Evolutionary conservation across 495 filamentous ascomycete genomes (phyloP).

Genomic region (Tuber calosporum): DNA sequence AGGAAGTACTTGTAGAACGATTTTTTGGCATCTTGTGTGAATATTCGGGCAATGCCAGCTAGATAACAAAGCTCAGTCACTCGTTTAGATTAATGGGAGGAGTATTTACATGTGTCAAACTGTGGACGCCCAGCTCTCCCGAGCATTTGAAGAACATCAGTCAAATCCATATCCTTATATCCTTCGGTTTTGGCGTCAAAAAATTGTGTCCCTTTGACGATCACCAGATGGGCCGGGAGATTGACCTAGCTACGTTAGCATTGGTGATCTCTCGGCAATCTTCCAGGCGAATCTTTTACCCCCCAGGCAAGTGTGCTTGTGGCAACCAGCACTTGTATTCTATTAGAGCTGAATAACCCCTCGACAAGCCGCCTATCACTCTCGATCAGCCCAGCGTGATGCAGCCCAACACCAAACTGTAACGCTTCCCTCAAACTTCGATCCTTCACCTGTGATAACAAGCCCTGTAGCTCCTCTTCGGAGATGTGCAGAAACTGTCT

Average conservation of each 20-base stretch:
- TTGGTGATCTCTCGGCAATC: not conserved
- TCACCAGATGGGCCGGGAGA: conserved; percentile 89
- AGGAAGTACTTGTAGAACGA: conserved; percentile 99
- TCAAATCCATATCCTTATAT: conserved; percentile 98
- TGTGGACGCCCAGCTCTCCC: conserved; percentile 92
- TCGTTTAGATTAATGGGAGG: not conserved
- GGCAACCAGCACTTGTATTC: conserved; percentile 95
- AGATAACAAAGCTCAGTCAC: not conserved
- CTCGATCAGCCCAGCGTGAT: conserved; percentile 95
- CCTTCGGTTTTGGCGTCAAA: conserved; percentile 97
- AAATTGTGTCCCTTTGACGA: conserved; percentile 97
- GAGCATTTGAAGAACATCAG: conserved; percentile 97
- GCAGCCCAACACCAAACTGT: conserved; percentile 91
- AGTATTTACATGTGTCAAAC: conserved; percentile 63
- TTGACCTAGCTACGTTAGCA: conserved; percentile 51
- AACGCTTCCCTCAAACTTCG: conserved; percentile 83
- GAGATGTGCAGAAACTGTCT: conserved; percentile 86
- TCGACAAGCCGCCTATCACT: conserved; percentile 84
- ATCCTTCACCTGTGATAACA: conserved; percentile 80
- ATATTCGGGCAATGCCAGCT: conserved; percentile 86
- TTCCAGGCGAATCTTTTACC: conserved; percentile 40
- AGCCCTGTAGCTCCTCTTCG: conserved; percentile 82
- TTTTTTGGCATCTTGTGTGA: conserved; percentile 96
- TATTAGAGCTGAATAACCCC: conserved; percentile 93
- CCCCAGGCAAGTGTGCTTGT: conserved; percentile 97